phyloP scores from a whole-genome alignment of 1,139 yeast genomes.

The Candida neerlandica region DNA sequence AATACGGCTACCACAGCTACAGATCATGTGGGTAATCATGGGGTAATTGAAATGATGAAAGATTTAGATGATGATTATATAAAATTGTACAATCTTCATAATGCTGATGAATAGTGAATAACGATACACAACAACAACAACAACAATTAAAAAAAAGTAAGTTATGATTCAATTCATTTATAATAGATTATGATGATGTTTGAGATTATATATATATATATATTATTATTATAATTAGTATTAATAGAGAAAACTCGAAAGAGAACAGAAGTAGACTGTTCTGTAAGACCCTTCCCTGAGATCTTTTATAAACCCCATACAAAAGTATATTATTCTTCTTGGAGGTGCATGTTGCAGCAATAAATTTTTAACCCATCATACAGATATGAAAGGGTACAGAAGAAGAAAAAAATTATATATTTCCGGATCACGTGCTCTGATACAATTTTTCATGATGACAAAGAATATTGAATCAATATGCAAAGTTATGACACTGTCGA shows the following conservation, averaged over 20 bases:
- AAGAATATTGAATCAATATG: not conserved
- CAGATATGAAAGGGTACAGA: not conserved
- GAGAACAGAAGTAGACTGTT: not conserved
- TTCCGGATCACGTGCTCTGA: slow-evolving; percentile 1
- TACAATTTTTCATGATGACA: not conserved
- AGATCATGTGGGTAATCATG: slow-evolving; percentile 43
- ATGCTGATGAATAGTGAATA: slow-evolving; percentile 37
- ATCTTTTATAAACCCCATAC: too few relatives aligned
- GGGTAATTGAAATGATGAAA: slow-evolving; percentile 62
- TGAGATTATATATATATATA: not conserved
- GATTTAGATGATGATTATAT: slow-evolving; percentile 50
- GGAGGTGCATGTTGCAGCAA: too few relatives aligned
- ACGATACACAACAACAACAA: not conserved
- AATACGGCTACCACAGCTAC: slow-evolving; percentile 12
- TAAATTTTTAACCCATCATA: too few relatives aligned
- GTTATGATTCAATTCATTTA: not conserved
- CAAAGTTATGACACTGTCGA: too few relatives aligned
- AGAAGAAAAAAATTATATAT: not conserved
- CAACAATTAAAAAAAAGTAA: not conserved
- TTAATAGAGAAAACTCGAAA: not conserved
- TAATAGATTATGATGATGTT: not conserved
- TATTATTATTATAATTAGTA: not conserved
- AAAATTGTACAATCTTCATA: slow-evolving; percentile 46
- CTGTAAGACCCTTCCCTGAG: too few relatives aligned
- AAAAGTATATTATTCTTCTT: too few relatives aligned